Conservation (phyloP, 164 flowering plant genomes). For the Nymphaea thermarum region DNA sequence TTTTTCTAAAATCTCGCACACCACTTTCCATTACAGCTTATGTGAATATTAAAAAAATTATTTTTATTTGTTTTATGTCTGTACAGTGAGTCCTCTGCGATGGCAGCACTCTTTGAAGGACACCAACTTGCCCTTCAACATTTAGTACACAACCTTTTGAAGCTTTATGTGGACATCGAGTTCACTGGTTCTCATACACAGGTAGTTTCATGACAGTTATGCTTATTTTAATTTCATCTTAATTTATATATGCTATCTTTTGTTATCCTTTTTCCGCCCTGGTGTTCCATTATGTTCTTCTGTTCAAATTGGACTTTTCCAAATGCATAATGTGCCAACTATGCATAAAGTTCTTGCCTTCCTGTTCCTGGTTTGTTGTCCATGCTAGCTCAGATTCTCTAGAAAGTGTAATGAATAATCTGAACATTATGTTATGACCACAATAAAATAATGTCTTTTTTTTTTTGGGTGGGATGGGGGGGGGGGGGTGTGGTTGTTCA, state of each 20-base stretch:
- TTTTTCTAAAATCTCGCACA: too few relatives aligned
- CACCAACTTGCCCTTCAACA: conserved; percentile 72
- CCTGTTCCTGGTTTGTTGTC: too few relatives aligned
- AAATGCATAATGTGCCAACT: too few relatives aligned
- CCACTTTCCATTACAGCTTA: too few relatives aligned
- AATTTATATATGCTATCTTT: neutral
- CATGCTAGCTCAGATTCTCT: too few relatives aligned
- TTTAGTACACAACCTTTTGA: conserved; percentile 89
- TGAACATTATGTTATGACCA: too few relatives aligned
- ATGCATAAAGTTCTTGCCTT: too few relatives aligned
- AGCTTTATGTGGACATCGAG: conserved; percentile 98
- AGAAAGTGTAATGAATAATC: too few relatives aligned
- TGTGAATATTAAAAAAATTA: too few relatives aligned
- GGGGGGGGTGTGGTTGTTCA: too few relatives aligned
- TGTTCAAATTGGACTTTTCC: neutral
- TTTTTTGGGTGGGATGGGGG: too few relatives aligned
- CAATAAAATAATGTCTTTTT: too few relatives aligned
- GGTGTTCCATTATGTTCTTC: neutral
- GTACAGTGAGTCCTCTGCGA: conserved; percentile 68
- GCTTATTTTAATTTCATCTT: neutral
- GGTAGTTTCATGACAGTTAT: conserved; percentile 23
- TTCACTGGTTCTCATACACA: conserved; percentile 99
- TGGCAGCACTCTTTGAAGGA: conserved; percentile 78
- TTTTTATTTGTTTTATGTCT: conserved; percentile 2
- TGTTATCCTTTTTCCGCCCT: neutral